These are phyloP conservation scores for Tylopilus plumbeoviolaceoides DNA, from an alignment of 768 basidiomycete species.

Conservation along the genomic window DNA sequence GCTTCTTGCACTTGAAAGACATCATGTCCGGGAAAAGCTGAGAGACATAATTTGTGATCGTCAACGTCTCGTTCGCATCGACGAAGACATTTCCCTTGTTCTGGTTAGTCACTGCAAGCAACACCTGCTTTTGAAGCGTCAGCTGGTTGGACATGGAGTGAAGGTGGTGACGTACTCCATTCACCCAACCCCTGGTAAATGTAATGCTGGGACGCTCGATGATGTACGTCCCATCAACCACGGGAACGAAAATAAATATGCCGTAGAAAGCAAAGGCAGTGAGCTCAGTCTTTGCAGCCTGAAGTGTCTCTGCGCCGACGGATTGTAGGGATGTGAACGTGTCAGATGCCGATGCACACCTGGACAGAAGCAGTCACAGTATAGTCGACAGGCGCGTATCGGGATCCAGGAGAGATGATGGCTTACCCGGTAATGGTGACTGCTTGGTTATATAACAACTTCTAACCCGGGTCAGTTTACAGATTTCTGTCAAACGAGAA, in stretches of 20 bases:
- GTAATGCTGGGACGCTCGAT: constrained; percentile 1
- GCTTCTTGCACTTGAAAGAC: too few species aligned
- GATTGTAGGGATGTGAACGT: constrained; percentile 40
- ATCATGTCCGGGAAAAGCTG: too few species aligned
- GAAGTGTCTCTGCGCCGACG: constrained; percentile 28
- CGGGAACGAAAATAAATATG: constrained; percentile 7
- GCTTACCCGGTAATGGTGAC: neutral
- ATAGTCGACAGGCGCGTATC: too few species aligned
- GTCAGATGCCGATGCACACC: constrained; percentile 17
- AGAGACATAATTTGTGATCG: neutral
- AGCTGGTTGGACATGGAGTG: neutral
- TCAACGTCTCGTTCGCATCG: constrained; percentile 18
- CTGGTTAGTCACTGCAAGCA: constrained; percentile 5
- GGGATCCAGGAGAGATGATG: too few species aligned
- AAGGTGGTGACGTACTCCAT: constrained; percentile 2
- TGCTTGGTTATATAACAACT: neutral
- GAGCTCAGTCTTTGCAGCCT: constrained; percentile 33
- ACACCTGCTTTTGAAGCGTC: constrained; percentile 20
- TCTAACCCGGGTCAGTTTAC: neutral
- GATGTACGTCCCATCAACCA: constrained; percentile 5
- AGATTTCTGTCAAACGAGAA: neutral
- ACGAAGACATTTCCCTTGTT: constrained; percentile 33
- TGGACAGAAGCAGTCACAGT: neutral
- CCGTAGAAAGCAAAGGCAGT: constrained; percentile 16
- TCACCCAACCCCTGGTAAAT: neutral